A percentile compares a stretch with the other conserved stretches of the same genome.
Conservation (phyloP, 1,139 yeast species). For the Pichia sp. region DNA sequence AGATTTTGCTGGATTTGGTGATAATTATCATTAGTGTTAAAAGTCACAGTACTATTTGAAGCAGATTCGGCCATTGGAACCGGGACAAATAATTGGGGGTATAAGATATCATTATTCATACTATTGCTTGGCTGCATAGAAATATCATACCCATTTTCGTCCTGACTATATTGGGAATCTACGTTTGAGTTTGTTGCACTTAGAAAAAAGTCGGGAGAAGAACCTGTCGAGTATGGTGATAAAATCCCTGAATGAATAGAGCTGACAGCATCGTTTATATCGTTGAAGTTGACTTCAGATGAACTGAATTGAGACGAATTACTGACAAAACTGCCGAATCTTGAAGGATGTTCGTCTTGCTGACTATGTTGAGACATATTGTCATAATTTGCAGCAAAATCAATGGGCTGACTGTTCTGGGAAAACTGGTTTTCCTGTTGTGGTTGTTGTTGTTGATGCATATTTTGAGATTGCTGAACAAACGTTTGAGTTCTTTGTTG, state of each 20-base stretch:
- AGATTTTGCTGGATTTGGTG: constrained; percentile 6
- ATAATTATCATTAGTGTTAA: constrained; percentile 13
- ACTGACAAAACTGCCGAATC: constrained; percentile 15
- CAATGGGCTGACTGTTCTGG: not conserved
- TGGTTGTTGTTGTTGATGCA: constrained; percentile 6
- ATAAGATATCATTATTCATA: constrained; percentile 11
- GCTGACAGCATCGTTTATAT: constrained; percentile 24
- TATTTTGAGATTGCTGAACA: constrained; percentile 1
- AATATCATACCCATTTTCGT: constrained; percentile 8
- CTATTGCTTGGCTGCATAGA: constrained; percentile 4
- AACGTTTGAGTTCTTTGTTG: constrained; percentile 4
- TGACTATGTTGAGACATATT: not conserved
- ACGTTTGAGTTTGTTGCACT: constrained; percentile 13
- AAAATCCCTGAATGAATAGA: constrained; percentile 21
- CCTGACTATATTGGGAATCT: constrained; percentile 13
- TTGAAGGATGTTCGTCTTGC: constrained; percentile 3
- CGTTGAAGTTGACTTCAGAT: constrained; percentile 22
- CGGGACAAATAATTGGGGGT: constrained; percentile 12
- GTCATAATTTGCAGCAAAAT: not conserved
- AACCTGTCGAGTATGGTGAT: constrained; percentile 27
- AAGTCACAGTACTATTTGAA: constrained; percentile 23
- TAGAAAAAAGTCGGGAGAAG: constrained; percentile 26
- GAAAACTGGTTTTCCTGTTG: constrained; percentile 1
- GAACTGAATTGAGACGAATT: constrained; percentile 14
- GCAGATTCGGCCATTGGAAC: constrained; percentile 24